Evolutionary conservation across 768 basidiomycete genomes (phyloP), one percentile per base, ranked within the genome.

Genomic region (Trametes maxima): DNA sequence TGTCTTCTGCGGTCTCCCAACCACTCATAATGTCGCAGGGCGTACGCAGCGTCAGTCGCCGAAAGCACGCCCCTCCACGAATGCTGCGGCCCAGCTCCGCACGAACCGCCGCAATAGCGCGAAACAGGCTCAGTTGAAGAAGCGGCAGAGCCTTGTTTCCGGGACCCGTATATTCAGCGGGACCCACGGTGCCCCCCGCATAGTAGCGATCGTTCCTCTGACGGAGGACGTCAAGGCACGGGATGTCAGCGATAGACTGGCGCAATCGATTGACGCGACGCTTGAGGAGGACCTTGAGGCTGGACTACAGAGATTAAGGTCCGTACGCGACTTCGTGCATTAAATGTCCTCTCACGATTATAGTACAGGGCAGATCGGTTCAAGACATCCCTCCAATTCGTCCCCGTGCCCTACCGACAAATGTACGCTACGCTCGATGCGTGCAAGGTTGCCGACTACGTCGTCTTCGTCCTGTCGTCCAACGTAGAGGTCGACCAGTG

Each of bases 381-480:
- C 80, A 95, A 91, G 75, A 94, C 94, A 0, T 91, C 89, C 6
- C 78, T 98, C 3, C 95, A 97, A 69, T 91, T 97, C 74, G 79
- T 94, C 54, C 86, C 86, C 43, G 79, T 96, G 2, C 85, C 83
- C 2, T 89, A 92, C 68, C 81, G 83, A 57, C 79, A 77, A 47
- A 82, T 92, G 52, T 96, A 92, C 73, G 81, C 84, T 2, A 83
- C 90, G 4, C 80, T 98, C 40, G 94, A 97, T 68, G 89, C 88
- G 0, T 90, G 88, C 69, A 88, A 93, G 70, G 89, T 85, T 2
- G 91, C 94, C 11, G 95, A 98, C 74, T 98, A 96, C 70, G 87
- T 94, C 46, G 80, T 97, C 19, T 86, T 97, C 60, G 81, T 89
- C 2, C 80, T 98, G 28, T 97, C 95, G 1, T 83, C 90, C 43